These are phyloP conservation scores for Cichorium intybus DNA, from an alignment of 140 eudicot genomes.

Conservation along the genomic window DNA sequence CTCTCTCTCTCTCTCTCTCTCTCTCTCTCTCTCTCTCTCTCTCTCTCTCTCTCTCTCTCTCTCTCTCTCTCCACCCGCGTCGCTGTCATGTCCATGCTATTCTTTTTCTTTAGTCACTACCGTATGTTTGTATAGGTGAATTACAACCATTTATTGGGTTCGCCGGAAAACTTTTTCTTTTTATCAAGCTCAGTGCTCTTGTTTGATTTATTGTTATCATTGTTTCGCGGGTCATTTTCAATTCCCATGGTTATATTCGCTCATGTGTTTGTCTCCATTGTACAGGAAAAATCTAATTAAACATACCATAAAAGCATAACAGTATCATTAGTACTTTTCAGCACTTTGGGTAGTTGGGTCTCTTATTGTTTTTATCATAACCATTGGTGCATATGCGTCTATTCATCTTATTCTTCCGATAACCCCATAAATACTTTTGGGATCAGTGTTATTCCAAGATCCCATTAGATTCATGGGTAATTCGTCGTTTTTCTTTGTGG, in stretches of 20 bases:
- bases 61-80: no score
- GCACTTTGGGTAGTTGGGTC: slow-evolving; percentile 9
- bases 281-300: slow-evolving; percentile 8
- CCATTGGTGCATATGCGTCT: slow-evolving; percentile 12
- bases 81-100: not conserved
- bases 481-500: slow-evolving; percentile 17
- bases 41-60: not conserved
- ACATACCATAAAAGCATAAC: slow-evolving; percentile 5
- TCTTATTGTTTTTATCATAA: not conserved
- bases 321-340: slow-evolving; percentile 3
- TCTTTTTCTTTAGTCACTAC: slow-evolving; percentile 2
- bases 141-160: slow-evolving; percentile 24
- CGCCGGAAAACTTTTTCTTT: slow-evolving; percentile 10
- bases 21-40: not conserved
- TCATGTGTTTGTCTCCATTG: slow-evolving; percentile 28
- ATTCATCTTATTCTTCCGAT: slow-evolving; percentile 14
- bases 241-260: slow-evolving; percentile 15
- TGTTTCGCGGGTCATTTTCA: slow-evolving; percentile 24
- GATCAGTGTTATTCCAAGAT: slow-evolving; percentile 28
- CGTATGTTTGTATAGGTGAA: slow-evolving; percentile 1
- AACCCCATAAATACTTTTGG: slow-evolving; percentile 41
- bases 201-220: slow-evolving; percentile 21
- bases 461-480: slow-evolving; percentile 44
- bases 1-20: not conserved
- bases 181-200: slow-evolving; percentile 26